Conservation (phyloP, 1,284 basidiomycete species). For the Ustilago hordei region DNA sequence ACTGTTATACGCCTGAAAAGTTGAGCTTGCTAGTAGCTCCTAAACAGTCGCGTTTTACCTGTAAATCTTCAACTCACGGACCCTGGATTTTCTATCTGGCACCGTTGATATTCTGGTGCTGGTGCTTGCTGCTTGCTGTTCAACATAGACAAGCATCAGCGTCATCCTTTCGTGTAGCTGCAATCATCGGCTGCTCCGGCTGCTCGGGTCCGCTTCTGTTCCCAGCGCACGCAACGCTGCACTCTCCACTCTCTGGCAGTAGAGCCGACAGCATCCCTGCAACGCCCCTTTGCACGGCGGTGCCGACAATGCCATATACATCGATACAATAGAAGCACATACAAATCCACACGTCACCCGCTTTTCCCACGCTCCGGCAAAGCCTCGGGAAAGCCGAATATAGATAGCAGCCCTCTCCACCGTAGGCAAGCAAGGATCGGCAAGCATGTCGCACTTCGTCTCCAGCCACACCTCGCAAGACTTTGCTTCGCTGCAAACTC, state of each 20-base stretch:
- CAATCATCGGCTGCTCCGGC: neutral
- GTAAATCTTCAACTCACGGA: no score
- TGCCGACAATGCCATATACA: constrained; percentile 22
- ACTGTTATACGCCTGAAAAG: no score
- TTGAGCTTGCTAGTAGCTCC: no score
- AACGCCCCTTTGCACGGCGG: constrained; percentile 5
- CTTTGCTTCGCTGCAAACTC: constrained; percentile 62
- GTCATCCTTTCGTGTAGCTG: neutral
- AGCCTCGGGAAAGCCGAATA: neutral
- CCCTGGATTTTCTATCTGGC: neutral
- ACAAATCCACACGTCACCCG: neutral
- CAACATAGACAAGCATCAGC: neutral
- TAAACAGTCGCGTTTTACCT: no score
- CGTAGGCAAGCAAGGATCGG: neutral
- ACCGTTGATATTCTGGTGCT: neutral
- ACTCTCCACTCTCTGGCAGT: neutral
- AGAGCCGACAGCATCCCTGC: neutral
- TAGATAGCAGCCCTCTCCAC: neutral
- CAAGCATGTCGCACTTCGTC: constrained; percentile 66
- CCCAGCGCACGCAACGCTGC: neutral
- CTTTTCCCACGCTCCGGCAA: neutral
- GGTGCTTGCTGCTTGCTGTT: neutral
- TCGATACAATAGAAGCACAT: neutral
- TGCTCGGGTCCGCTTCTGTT: neutral
- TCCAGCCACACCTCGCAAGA: constrained; percentile 58